These are phyloP conservation scores for Excoecaria cochinchinensis DNA, from an alignment of 345 rosid genomes.

Conservation along the genomic window DNA sequence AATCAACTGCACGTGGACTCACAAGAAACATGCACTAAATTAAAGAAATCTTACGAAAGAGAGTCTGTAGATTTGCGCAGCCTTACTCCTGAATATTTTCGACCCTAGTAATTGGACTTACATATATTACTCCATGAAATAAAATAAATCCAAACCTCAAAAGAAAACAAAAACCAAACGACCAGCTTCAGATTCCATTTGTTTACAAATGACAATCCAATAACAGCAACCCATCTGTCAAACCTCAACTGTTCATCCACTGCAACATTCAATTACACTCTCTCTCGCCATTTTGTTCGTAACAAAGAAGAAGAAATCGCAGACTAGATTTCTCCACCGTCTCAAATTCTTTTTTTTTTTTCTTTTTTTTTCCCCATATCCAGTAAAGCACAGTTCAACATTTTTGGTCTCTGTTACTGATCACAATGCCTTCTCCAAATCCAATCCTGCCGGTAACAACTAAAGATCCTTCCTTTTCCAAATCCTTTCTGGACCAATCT, in stretches of 20 bases:
- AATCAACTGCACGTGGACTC: too few species aligned
- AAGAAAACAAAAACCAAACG: not conserved
- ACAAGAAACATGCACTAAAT: too few species aligned
- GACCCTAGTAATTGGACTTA: too few species aligned
- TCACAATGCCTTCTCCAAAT: slow-evolving; percentile 17
- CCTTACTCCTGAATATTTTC: too few species aligned
- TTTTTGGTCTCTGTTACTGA: not conserved
- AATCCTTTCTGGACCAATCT: not conserved
- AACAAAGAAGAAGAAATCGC: not conserved
- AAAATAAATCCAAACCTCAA: not conserved
- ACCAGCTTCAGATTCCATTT: not conserved
- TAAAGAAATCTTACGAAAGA: too few species aligned
- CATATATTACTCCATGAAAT: too few species aligned
- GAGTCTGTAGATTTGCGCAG: too few species aligned
- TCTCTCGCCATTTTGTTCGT: not conserved
- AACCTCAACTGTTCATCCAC: not conserved
- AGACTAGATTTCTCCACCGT: not conserved
- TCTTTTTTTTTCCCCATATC: not conserved
- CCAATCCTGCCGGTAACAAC: slow-evolving; percentile 15
- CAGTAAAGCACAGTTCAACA: not conserved
- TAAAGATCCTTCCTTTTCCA: not conserved
- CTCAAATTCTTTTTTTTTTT: not conserved
- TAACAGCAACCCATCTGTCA: not conserved
- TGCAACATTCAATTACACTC: not conserved
- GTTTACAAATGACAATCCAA: not conserved